These are phyloP conservation scores for Thermothielavioides terrestris DNA, from an alignment of 495 filamentous ascomycete species.

Conservation along the genomic window DNA sequence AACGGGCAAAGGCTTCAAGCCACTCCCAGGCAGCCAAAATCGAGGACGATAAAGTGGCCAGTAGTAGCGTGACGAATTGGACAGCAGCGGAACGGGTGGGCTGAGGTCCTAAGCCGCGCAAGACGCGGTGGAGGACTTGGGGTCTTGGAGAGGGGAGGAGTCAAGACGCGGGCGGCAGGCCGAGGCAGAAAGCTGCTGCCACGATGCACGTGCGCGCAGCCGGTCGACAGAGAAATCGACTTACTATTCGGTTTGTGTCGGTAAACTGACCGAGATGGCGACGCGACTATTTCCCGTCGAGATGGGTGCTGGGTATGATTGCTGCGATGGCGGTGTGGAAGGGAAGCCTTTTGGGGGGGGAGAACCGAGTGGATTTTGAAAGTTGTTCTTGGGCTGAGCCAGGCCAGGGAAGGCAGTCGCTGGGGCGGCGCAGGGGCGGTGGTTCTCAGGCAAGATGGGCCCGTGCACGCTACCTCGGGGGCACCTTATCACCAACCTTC, in stretches of 20 bases:
- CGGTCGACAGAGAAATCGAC: conserved; percentile 13
- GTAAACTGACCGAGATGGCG: conserved; percentile 22
- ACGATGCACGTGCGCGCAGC: conserved; percentile 6
- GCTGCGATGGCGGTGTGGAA: conserved; percentile 31
- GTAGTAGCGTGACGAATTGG: conserved; percentile 10
- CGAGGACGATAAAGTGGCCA: conserved; percentile 5
- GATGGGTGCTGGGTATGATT: conserved; percentile 17
- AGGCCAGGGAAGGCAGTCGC: conserved; percentile 16
- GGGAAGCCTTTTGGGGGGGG: conserved; percentile 20
- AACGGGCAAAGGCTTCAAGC: conserved; percentile 6
- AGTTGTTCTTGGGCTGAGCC: conserved; percentile 29
- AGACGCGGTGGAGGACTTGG: conserved; percentile 15
- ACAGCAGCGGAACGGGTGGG: conserved; percentile 4
- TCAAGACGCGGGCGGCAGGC: conserved; percentile 7
- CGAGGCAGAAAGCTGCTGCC: conserved; percentile 18
- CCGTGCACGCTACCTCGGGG: conserved; percentile 18
- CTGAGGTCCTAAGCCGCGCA: conserved; percentile 10
- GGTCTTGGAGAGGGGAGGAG: neutral
- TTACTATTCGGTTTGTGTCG: conserved; percentile 23
- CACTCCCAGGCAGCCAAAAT: conserved; percentile 7
- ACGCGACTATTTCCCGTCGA: conserved; percentile 22
- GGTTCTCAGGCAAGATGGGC: neutral
- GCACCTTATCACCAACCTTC: conserved; percentile 23
- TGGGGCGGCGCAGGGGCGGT: conserved; percentile 1
- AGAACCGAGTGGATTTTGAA: conserved; percentile 32